Evolutionary conservation across 1,139 yeast genomes (phyloP), one percentile per base, ranked within the genome.

Genomic region (Geotrichum klebahnii): DNA sequence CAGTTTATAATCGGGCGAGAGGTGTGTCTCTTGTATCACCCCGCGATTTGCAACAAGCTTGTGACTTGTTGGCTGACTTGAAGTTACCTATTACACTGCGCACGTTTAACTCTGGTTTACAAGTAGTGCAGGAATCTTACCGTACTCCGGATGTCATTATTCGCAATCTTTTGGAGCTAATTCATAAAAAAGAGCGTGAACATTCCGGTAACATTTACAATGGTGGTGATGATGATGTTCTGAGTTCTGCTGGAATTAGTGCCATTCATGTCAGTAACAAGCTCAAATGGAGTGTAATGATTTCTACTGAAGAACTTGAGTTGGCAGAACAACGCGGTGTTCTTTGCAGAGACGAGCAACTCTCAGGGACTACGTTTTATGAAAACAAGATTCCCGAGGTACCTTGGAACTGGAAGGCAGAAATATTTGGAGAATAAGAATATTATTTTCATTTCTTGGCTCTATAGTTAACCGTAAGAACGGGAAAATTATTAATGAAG

Each of bases 271-370:
- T 79, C 12, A 76, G 83, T 54, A 77, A 78, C 49, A 76, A 75
- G 55, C 75, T 82, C 55, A 71, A 72, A 32, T 86, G 94, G 90
- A 81, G 90, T 16, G 73, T 82, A 39, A 78, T 80, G 29, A 80
- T 87, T 16, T 76, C 90, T 2, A 72, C 71, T 14, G 94, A 86
- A 61, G 87, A 86, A 56, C 66, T 87, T 16, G 80, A 79, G 50
- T 70, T 74, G 53, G 81, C 85, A 22, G 76, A 84, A 32, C 74
- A 72, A 5, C 63, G 67, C 2, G 92, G 89, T 0, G 67, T 67
- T 1, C 62, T 86, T 1, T 80, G 84, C 9, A 73, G 86, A 8
- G 96, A 87, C 65, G 82, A 81, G 55, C 78, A 79, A 52, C 71
- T 81, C 3, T 73, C 79, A 39, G 90, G 90, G 0, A 73, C 80